Base-by-base conservation (phyloP, 2,329 filamentous ascomycete species). In the Hymenoscyphus albidus region DNA sequence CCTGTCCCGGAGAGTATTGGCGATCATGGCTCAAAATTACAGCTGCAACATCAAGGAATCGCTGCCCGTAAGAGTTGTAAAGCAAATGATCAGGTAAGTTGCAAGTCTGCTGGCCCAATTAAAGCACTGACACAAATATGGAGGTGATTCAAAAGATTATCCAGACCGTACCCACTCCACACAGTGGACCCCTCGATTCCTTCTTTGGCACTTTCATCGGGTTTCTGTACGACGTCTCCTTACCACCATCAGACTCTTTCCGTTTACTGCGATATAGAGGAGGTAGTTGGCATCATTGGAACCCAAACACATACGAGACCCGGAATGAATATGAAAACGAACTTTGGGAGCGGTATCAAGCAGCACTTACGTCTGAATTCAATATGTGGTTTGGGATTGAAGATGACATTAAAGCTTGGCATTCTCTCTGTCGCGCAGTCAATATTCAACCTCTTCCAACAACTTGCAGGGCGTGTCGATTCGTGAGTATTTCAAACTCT, bases 351-450 rank as follows among this genome's bases (percentile, higher is more conserved):
- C 18, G 48, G 13, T 54, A 54, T 22, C 48, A 54, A 27, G 48
- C 48, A 54, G 48, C 48, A 13, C 48, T 54, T 27, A 54, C 48
- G 22, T 54, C 48, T 12, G 48, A 54, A 9, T 54, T 54, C 48
- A 54, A 54, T 10, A 10, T 54, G 2, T 22, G 48, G 63, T 65
- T 65, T 44, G 63, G 63, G 42, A 62, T 60, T 14, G 60, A 65
- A 22, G 56, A 65, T 48, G 59, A 65, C 55, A 62, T 65, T 9
- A 31, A 14, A 6, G 42, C 59, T 54, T 65, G 63, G 63, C 63
- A 65, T 62, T 62, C 55, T 57, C 40, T 65, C 44, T 65, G 59
- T 48, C 63, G 59, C 38, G 63, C 59, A 5, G 35, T 65, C 31
- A 14, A 7, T 55, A 62, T 65, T 14, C 59, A 59, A 7, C 55